phyloP scores from a whole-genome alignment of 768 basidiomycete genomes.

The Candolleomyces efflorescens region DNA sequence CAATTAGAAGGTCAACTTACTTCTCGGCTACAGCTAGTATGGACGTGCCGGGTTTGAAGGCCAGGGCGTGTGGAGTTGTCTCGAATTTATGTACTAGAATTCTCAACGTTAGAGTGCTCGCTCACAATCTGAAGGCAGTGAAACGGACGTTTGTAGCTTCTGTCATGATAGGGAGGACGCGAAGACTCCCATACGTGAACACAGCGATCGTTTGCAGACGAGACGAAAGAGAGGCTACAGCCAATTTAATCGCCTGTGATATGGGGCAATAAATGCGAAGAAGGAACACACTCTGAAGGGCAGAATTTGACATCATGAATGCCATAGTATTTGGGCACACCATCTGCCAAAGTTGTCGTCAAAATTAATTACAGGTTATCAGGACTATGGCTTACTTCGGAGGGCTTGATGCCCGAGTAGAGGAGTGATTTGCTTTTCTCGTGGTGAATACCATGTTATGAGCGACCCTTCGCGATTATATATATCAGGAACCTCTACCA shows the following conservation, averaged over 20 bases:
- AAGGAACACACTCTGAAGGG: neutral
- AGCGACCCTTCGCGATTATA: neutral
- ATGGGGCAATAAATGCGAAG: neutral
- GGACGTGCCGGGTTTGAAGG: slow-evolving; percentile 37
- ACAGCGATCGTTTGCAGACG: neutral
- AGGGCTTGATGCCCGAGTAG: neutral
- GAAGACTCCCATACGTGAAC: neutral
- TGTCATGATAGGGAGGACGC: no score
- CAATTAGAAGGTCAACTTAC: slow-evolving; percentile 11
- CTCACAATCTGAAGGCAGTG: neutral
- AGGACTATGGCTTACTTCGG: neutral
- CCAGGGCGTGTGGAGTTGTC: slow-evolving; percentile 37
- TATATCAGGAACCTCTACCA: neutral
- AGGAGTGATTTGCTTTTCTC: neutral
- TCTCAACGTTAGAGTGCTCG: slow-evolving; percentile 4
- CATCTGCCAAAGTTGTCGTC: neutral
- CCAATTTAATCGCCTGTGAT: no score
- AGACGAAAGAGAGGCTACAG: neutral
- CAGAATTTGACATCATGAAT: neutral
- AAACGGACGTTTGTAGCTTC: slow-evolving; percentile 4
- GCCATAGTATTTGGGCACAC: neutral
- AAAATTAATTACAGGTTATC: neutral
- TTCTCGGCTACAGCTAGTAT: slow-evolving; percentile 40
- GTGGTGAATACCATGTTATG: neutral
- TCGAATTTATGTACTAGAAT: slow-evolving; percentile 17